phyloP scores from a whole-genome alignment of 441 rosid genomes.

The Isatis lusitanica region DNA sequence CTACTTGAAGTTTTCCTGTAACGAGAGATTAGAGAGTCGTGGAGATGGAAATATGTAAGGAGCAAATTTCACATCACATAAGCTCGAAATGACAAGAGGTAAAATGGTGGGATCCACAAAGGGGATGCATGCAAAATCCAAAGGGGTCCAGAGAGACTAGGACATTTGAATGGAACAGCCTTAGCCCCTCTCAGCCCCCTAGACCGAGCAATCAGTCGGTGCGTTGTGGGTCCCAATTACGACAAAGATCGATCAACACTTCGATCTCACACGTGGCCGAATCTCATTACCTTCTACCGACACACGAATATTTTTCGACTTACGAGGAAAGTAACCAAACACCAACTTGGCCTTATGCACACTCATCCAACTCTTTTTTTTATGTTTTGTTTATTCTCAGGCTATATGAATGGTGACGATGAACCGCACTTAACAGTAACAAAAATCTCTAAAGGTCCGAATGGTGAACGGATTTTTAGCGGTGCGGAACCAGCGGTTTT shows the following conservation, averaged over 20 bases:
- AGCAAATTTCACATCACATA: constrained; percentile 12
- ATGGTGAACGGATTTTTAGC: no score
- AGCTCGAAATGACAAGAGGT: constrained; percentile 19
- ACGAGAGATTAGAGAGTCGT: not conserved
- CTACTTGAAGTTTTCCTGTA: no score
- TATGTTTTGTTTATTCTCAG: not conserved
- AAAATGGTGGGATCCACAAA: constrained; percentile 5
- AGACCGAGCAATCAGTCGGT: constrained; percentile 15
- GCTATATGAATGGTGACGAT: no score
- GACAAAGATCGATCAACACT: constrained; percentile 21
- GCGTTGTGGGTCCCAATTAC: constrained; percentile 23
- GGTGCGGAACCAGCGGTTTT: no score
- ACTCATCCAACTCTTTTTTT: not conserved
- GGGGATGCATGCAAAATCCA: constrained; percentile 27
- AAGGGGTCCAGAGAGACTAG: constrained; percentile 26
- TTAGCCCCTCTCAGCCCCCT: not conserved
- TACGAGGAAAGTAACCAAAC: constrained; percentile 26
- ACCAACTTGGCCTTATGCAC: constrained; percentile 21
- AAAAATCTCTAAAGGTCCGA: no score
- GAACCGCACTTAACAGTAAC: no score
- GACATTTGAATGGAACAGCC: constrained; percentile 33
- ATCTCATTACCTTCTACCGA: constrained; percentile 26
- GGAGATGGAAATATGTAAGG: not conserved
- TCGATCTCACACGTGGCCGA: constrained; percentile 22
- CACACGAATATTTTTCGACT: constrained; percentile 33